A percentile compares a stretch with the other conserved stretches of the same genome.
Conservation (phyloP, 1,284 basidiomycete species). For the Fomitopsis pinicola region DNA sequence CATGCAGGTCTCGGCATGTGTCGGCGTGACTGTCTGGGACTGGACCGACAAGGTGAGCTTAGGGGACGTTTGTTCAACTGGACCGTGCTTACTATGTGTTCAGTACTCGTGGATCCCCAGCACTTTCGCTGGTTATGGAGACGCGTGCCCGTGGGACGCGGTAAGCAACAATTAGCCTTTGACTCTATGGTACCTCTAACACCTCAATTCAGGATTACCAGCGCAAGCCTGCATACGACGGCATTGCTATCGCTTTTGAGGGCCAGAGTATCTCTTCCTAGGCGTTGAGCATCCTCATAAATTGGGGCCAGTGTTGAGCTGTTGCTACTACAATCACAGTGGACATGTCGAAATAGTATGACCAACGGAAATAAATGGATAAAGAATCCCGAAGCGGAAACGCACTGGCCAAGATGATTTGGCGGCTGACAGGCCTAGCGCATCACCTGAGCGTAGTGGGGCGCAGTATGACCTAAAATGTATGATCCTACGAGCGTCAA, state of each 20-base stretch:
- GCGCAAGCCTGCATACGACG: slow-evolving; percentile 17
- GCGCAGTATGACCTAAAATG: too few species aligned
- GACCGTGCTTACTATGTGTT: neutral
- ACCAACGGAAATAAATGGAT: too few species aligned
- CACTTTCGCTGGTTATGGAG: slow-evolving; percentile 32
- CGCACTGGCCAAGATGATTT: too few species aligned
- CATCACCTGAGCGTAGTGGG: neutral
- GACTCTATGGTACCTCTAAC: neutral
- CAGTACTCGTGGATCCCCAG: slow-evolving; percentile 33
- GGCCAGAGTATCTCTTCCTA: neutral
- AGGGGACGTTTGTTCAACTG: neutral
- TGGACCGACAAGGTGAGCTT: slow-evolving; percentile 35
- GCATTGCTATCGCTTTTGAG: slow-evolving; percentile 15
- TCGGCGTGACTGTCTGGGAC: slow-evolving; percentile 49
- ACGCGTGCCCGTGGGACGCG: slow-evolving; percentile 31
- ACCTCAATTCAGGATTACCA: slow-evolving; percentile 6
- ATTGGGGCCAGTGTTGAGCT: neutral
- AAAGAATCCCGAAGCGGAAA: too few species aligned
- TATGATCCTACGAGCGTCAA: neutral
- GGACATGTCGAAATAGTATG: neutral
- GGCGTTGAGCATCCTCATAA: neutral
- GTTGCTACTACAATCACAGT: neutral
- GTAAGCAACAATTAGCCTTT: slow-evolving; percentile 11
- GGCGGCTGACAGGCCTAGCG: too few species aligned
- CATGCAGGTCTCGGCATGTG: slow-evolving; percentile 35